Evolutionary conservation across 2,329 filamentous ascomycete species (phyloP).

Genomic region (Cordyceps farinosa): DNA sequence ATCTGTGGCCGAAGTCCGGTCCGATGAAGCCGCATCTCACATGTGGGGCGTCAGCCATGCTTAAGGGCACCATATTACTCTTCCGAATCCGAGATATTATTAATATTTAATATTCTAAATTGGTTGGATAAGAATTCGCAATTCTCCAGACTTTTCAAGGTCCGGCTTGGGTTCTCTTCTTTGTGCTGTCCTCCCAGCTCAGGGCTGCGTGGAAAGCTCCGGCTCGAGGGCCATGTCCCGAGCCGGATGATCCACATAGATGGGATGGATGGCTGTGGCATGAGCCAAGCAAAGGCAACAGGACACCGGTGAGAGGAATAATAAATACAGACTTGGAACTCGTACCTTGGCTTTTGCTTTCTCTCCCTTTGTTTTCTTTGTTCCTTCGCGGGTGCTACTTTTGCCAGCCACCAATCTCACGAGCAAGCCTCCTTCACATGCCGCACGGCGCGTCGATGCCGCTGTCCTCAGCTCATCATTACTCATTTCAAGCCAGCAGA

Average conservation of each 20-base stretch:
- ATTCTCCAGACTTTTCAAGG: background rate
- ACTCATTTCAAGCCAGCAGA: too few relatives aligned
- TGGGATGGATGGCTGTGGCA: background rate
- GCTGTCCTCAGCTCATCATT: too few relatives aligned
- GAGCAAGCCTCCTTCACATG: too few relatives aligned
- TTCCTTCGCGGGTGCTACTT: too few relatives aligned
- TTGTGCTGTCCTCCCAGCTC: background rate
- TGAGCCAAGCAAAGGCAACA: background rate
- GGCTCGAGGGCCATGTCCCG: background rate
- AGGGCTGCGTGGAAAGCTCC: background rate
- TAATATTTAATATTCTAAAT: constrained; percentile 10
- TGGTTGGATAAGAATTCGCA: background rate
- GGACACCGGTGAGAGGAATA: too few relatives aligned
- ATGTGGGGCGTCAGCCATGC: constrained; percentile 8
- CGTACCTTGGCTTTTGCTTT: too few relatives aligned
- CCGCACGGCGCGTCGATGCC: too few relatives aligned
- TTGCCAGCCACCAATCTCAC: too few relatives aligned
- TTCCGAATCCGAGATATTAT: constrained; percentile 8
- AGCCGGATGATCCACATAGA: background rate
- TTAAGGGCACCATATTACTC: constrained; percentile 13
- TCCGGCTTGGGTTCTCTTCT: background rate
- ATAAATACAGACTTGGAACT: too few relatives aligned
- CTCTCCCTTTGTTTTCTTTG: too few relatives aligned
- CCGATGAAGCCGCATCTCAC: constrained; percentile 6
- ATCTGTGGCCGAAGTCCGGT: constrained; percentile 7